Base-by-base conservation (phyloP, 495 filamentous ascomycete species). In the Tuber magnatum region DNA sequence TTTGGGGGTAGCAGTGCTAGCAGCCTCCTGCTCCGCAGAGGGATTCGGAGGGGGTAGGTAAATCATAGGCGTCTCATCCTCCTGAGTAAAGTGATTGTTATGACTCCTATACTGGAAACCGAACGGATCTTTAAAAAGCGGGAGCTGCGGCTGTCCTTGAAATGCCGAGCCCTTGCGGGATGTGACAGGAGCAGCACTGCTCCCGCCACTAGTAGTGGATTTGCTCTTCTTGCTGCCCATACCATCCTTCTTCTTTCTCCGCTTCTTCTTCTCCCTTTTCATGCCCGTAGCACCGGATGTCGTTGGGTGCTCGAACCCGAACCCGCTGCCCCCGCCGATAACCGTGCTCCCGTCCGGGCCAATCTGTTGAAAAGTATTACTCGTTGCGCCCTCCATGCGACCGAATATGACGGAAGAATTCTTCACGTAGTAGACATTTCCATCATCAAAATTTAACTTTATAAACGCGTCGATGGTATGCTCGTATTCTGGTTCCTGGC, bases 371-470 rank as follows among this genome's bases (percentile, higher is more conserved):
- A 81, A 79, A 44, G 68, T 73, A 9, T 68, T 76, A 20, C 76
- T 75, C 2, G 75, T 72, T 14, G 81, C 73, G 61, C 78, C 78
- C 18, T 83, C 81, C 14, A 77, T 74, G 18, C 81, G 73, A 9
- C 81, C 81, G 42, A 83, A 83, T 68, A 82, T 71, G 42, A 83
- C 81, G 1, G 74, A 77, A 5, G 51, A 73, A 43, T 75, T 82
- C 32, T 77, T 80, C 44, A 83, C 77, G 56, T 83, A 83, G 40
- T 77, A 83, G 1, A 79, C 81, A n/a, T 82, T 80, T n/a, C 81
- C 81, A 42, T 81, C 81, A 39, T 82, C 81, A 46, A 83, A 83
- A 39, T 82, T 77, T n/a, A 83, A 71, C 42, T 78, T 71, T 42
- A 83, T 73, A 76, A 79, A 83, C 43, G 81, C 81, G 43, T 80